Base-by-base conservation (phyloP, 768 basidiomycete genomes). In the Suillus plorans region DNA sequence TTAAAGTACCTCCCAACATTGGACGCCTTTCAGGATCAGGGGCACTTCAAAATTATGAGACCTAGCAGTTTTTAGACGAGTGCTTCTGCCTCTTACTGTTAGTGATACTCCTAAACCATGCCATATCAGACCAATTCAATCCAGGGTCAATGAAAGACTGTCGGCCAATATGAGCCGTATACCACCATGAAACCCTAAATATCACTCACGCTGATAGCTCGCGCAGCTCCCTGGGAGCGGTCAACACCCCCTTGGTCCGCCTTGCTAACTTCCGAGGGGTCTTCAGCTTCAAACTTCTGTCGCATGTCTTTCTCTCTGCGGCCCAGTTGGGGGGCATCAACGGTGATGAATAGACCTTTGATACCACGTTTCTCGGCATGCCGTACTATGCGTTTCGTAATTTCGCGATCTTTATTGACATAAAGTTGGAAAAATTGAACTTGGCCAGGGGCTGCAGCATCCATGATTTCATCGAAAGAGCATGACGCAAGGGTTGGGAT, bases 221-320 rank as follows among this genome's bases (percentile, higher is more conserved):
- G 80, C 2, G 95, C 94, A 3, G 92, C 95, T 39, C 95, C 95
- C 74, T 95, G 90, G 62, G 89, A 86, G 56, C 90, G 85, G 71
- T 94, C 87, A 61, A 94, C 87, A 2, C 66, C 66, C 4, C 13
- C 31, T 52, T 53, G 55, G 20, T 44, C 16, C 4, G 74, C 70
- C 44, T 65, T 72, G 13, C 66, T 71, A 3, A 70, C 69, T 16
- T 71, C 74, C 22, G 69, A 64, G 6, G 58, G 58, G 28, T 59
- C 39, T 44, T 88, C 89, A 16, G 89, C 92, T 25, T 90, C 92
- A 67, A 96, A 97, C 73, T 94, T 96, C 88, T 90, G 90, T 31
- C 95, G 84, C 94, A 97, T 96, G 71, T 97, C 95, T 87, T 94
- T 94, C 74, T 95, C 93, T 64, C 94, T 83, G 13, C 94, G 85